Conservation (phyloP, 192 early-diverging fungal genomes). For the Powellomyces hirtus region DNA sequence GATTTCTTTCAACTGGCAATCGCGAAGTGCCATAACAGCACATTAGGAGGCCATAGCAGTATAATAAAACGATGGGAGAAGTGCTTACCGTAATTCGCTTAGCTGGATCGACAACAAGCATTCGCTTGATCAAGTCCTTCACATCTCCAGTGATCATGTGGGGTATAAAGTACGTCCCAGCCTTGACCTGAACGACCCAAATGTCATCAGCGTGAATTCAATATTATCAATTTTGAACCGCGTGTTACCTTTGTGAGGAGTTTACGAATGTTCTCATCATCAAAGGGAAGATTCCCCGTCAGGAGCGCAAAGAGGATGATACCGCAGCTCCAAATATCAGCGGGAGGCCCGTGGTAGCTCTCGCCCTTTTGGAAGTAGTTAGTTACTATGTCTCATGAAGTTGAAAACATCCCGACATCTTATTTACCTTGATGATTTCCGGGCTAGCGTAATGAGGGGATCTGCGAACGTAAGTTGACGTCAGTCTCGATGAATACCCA, state of each 20-base stretch:
- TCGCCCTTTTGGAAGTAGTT: slow-evolving; percentile 37
- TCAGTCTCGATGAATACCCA: too few species aligned
- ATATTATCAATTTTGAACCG: too few species aligned
- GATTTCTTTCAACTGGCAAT: slow-evolving; percentile 24
- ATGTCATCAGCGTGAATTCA: too few species aligned
- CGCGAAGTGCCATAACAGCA: neutral
- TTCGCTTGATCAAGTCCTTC: slow-evolving; percentile 76
- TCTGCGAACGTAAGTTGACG: slow-evolving; percentile 33
- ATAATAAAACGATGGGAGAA: neutral
- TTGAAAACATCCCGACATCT: neutral
- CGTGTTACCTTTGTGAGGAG: slow-evolving; percentile 57
- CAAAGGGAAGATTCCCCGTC: slow-evolving; percentile 71
- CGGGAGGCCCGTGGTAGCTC: slow-evolving; percentile 61
- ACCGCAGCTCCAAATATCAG: slow-evolving; percentile 75
- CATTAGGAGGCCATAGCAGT: neutral
- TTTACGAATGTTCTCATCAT: slow-evolving; percentile 68
- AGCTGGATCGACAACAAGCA: slow-evolving; percentile 87
- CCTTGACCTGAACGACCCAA: slow-evolving; percentile 50
- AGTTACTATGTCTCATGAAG: neutral
- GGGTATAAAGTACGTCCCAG: slow-evolving; percentile 67
- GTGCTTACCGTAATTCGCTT: slow-evolving; percentile 48
- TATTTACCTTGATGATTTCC: slow-evolving; percentile 63
- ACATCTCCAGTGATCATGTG: slow-evolving; percentile 77
- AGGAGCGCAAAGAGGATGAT: slow-evolving; percentile 73
- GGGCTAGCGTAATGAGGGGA: slow-evolving; percentile 74